Evolutionary conservation across 371 early-diverging fungal species (phyloP).

Genomic region (Mucor lusitanicus): DNA sequence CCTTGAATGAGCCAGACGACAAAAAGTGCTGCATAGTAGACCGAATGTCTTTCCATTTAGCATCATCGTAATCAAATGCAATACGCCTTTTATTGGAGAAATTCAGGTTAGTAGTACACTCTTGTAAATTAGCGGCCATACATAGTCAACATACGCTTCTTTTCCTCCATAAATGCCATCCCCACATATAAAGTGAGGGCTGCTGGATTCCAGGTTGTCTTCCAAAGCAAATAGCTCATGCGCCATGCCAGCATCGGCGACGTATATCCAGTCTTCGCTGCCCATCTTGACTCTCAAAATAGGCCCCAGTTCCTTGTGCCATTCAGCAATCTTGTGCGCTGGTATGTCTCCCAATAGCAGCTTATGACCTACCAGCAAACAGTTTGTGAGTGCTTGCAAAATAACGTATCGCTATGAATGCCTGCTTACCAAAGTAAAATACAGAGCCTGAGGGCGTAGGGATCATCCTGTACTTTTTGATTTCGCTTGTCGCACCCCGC

Average conservation of each 20-base stretch:
- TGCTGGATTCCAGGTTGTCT: constrained; percentile 10
- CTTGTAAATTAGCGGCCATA: neutral
- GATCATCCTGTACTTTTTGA: neutral
- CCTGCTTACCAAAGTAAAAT: constrained; percentile 13
- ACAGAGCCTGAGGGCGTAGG: constrained; percentile 17
- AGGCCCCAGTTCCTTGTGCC: constrained; percentile 25
- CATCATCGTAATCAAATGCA: neutral
- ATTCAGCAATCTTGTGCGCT: constrained; percentile 14
- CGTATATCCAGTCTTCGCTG: constrained; percentile 22
- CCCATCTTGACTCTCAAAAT: constrained; percentile 19
- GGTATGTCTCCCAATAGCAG: constrained; percentile 7
- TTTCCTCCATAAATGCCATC: constrained; percentile 9
- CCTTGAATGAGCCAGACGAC: constrained; percentile 6
- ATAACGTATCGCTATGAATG: too few species aligned
- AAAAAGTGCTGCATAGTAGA: constrained; percentile 1
- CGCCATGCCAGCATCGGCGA: constrained; percentile 18
- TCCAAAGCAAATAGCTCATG: constrained; percentile 20
- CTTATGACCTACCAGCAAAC: constrained; percentile 13
- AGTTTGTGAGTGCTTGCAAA: neutral
- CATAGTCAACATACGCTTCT: constrained; percentile 9
- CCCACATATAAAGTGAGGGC: constrained; percentile 16
- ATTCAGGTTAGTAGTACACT: neutral
- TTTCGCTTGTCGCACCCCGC: neutral
- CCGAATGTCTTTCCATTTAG: constrained; percentile 18
- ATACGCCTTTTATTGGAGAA: constrained; percentile 1